These are phyloP conservation scores for Voacanga thouarsii DNA, from an alignment of 257 asterid genomes.

Conservation along the genomic window DNA sequence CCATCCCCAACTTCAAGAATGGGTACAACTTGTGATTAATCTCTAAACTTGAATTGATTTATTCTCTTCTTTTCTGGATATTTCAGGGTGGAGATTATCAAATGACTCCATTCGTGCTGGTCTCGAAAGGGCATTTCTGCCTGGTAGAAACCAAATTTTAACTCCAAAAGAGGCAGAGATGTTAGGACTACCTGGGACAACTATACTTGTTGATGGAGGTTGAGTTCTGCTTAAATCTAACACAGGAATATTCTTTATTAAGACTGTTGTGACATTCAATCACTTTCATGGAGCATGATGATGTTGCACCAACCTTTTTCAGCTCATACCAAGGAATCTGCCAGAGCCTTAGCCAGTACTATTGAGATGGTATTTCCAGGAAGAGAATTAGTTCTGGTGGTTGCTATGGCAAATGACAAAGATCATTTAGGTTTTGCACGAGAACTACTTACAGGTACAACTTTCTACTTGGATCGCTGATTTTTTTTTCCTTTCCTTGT, in stretches of 20 bases:
- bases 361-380: slow-evolving; percentile 55
- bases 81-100: slow-evolving; percentile 73
- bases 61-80: slow-evolving; percentile 13
- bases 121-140: slow-evolving; percentile 62
- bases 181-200: slow-evolving; percentile 64
- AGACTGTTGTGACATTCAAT: neutral
- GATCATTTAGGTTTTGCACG: slow-evolving; percentile 82
- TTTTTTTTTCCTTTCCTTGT: neutral
- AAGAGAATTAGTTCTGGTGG: slow-evolving; percentile 62
- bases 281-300: slow-evolving; percentile 5
- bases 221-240: slow-evolving; percentile 12
- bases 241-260: neutral
- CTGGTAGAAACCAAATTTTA: slow-evolving; percentile 80
- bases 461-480: slow-evolving; percentile 10
- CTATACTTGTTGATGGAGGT: slow-evolving; percentile 92
- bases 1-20: neutral
- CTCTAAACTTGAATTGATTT: neutral
- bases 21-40: neutral
- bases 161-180: slow-evolving; percentile 56
- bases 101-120: slow-evolving; percentile 70
- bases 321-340: slow-evolving; percentile 98
- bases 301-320: slow-evolving; percentile 21
- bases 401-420: slow-evolving; percentile 95
- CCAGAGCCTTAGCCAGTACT: slow-evolving; percentile 63
- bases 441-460: slow-evolving; percentile 68